Evolutionary conservation across 257 asterid genomes (phyloP).

Genomic region (Perilla frutescens): DNA sequence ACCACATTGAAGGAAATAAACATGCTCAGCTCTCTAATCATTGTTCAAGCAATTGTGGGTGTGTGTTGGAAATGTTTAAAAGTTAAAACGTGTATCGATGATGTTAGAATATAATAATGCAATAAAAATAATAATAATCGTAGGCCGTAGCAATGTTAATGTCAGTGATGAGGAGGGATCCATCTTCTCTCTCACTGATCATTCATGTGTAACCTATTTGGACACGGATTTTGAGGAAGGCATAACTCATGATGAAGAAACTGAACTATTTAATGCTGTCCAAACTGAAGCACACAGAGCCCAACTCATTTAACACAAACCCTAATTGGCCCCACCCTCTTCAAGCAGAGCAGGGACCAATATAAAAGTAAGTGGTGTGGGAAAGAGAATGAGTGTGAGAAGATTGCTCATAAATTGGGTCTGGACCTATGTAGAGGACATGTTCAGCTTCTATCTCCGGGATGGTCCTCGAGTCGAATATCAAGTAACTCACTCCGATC

Average conservation of each 20-base stretch:
- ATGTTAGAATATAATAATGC: background rate
- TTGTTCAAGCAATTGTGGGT: no score
- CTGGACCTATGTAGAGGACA: conserved; percentile 33
- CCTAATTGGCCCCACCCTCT: conserved; percentile 24
- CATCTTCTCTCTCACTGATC: background rate
- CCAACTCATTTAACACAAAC: conserved; percentile 14
- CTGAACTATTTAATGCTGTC: conserved; percentile 27
- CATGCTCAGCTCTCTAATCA: no score
- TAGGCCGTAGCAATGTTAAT: background rate
- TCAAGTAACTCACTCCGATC: background rate
- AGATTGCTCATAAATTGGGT: conserved; percentile 15
- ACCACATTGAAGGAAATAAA: background rate
- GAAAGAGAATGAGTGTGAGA: background rate
- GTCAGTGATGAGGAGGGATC: background rate
- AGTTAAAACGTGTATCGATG: background rate
- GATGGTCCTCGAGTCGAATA: background rate
- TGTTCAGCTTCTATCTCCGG: conserved; percentile 15
- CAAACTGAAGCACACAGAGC: conserved; percentile 27
- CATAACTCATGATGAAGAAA: conserved; percentile 24
- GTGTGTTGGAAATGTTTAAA: no score
- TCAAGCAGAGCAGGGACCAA: conserved; percentile 47
- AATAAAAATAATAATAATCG: background rate
- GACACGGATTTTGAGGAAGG: conserved; percentile 31
- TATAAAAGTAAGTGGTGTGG: conserved; percentile 33
- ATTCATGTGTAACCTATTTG: conserved; percentile 13